Conservation (phyloP, 495 filamentous ascomycete species). For the Lophiostoma macrostomum region DNA sequence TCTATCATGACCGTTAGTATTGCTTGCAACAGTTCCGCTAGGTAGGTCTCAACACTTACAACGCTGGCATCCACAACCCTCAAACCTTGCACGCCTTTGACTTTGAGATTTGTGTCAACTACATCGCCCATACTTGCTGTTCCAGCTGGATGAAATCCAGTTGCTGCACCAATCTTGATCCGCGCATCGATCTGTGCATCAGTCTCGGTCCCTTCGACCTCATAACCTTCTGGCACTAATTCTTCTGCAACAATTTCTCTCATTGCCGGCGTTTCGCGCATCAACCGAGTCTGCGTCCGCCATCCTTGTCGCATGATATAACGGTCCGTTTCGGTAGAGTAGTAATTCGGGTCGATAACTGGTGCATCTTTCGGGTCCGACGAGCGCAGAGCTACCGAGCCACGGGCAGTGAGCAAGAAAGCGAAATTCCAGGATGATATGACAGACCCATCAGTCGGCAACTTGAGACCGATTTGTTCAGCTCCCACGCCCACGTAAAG, state of each 20-base stretch:
- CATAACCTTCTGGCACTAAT: too few relatives aligned
- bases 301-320: constrained; percentile 8
- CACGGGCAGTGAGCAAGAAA: constrained; percentile 34
- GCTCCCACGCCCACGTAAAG: too few relatives aligned
- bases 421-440: too few relatives aligned
- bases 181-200: constrained; percentile 18
- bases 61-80: constrained; percentile 25
- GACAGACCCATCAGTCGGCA: too few relatives aligned
- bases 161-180: not conserved
- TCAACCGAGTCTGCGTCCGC: not conserved
- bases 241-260: not conserved
- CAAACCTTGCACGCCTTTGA: constrained; percentile 19
- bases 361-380: constrained; percentile 54
- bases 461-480: too few relatives aligned
- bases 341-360: constrained; percentile 50
- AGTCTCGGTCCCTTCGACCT: constrained; percentile 1
- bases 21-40: too few relatives aligned
- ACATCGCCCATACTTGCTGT: constrained; percentile 54
- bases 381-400: constrained; percentile 55
- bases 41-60: too few relatives aligned
- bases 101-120: constrained; percentile 9
- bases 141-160: constrained; percentile 43
- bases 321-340: constrained; percentile 4
- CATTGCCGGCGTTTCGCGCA: constrained; percentile 10
- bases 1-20: not conserved